Conservation (phyloP, 306 rosid species). For the Oemleria cerasiformis region DNA sequence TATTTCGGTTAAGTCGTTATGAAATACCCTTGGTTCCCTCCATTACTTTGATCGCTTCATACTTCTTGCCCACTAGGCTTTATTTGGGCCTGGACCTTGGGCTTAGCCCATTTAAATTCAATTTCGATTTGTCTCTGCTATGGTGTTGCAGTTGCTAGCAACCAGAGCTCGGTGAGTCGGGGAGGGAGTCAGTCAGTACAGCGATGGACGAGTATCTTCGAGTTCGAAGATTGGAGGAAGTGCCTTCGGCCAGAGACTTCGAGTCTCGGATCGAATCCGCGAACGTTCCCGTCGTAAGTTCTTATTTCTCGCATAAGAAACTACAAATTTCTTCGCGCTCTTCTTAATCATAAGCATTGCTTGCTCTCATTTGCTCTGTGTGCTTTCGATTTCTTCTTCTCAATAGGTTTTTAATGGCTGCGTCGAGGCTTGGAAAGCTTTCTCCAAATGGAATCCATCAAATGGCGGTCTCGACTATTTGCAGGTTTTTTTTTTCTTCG, state of each 20-base stretch:
- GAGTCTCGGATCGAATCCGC: slow-evolving; percentile 36
- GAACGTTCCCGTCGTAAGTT: slow-evolving; percentile 47
- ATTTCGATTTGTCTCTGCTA: background rate
- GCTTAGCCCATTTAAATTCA: background rate
- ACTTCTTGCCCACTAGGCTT: background rate
- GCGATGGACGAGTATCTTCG: slow-evolving; percentile 42
- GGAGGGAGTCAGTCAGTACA: background rate
- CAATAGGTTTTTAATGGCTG: slow-evolving; percentile 66
- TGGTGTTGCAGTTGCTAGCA: background rate
- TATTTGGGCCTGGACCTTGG: background rate
- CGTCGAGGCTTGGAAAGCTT: slow-evolving; percentile 59
- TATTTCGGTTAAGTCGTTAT: slow-evolving; percentile 1
- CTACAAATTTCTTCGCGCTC: background rate
- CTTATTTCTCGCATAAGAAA: background rate
- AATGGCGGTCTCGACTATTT: slow-evolving; percentile 76
- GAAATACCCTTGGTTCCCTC: background rate
- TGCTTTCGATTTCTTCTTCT: background rate
- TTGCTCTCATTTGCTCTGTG: background rate
- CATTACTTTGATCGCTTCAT: background rate
- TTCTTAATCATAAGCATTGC: background rate
- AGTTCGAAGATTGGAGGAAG: slow-evolving; percentile 47
- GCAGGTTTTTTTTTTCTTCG: slow-evolving; percentile 39
- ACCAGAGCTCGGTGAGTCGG: background rate
- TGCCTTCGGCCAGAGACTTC: slow-evolving; percentile 44
- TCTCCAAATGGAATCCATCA: slow-evolving; percentile 63